Conservation (phyloP, 2,329 filamentous ascomycete genomes). For the Colletotrichum melonis region DNA sequence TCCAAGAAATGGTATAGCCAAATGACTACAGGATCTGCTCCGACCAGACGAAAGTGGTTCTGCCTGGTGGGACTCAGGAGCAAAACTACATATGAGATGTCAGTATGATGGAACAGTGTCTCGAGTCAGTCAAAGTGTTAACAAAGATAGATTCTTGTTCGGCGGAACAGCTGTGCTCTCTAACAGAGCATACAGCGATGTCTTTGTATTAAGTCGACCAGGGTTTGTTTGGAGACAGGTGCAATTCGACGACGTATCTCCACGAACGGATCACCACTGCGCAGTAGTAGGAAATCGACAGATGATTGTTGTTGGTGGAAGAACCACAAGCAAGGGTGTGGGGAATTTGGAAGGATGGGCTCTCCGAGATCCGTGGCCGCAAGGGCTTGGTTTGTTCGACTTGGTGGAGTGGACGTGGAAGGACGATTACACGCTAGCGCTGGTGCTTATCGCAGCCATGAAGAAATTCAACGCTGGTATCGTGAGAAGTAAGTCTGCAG, state of each 20-base stretch:
- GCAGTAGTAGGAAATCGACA: not conserved
- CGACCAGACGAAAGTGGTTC: not conserved
- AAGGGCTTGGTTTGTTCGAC: not conserved
- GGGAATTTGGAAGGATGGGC: not conserved
- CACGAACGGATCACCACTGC: not conserved
- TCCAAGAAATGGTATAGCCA: not conserved
- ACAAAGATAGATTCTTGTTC: not conserved
- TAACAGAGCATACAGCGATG: not conserved
- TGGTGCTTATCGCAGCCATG: not conserved
- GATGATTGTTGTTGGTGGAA: not conserved
- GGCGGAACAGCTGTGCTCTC: not conserved
- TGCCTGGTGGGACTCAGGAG: not conserved
- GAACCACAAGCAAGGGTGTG: not conserved
- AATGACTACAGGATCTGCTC: not conserved
- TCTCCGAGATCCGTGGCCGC: not conserved
- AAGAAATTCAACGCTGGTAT: not conserved
- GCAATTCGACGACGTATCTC: not conserved
- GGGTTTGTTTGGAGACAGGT: not conserved
- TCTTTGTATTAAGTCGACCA: not conserved
- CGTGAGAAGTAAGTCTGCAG: not conserved
- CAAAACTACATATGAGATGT: not conserved
- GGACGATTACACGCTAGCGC: not conserved
- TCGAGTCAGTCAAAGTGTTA: not conserved
- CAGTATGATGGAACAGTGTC: not conserved
- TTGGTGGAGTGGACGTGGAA: not conserved